A percentile compares a stretch with the other conserved stretches of the same genome.
Evolutionary conservation across 495 filamentous ascomycete species (phyloP).

Genomic region (Staphylotrichum tortipilum): DNA sequence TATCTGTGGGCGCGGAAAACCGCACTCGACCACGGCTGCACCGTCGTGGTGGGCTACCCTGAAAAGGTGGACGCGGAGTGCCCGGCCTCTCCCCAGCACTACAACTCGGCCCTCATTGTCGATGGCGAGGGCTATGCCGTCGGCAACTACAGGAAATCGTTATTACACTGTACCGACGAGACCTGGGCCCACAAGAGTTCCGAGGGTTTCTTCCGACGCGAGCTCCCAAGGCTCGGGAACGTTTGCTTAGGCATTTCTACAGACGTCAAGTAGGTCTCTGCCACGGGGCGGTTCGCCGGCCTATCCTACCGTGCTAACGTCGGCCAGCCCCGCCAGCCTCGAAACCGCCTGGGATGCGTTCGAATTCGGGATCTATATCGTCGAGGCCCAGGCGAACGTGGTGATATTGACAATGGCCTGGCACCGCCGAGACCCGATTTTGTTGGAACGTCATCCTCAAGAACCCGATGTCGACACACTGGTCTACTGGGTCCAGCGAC

Average conservation of each 20-base stretch:
- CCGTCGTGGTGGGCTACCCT: constrained; percentile 80
- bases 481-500: constrained; percentile 76
- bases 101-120: constrained; percentile 78
- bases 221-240: constrained; percentile 42
- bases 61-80: constrained; percentile 50
- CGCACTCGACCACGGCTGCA: constrained; percentile 62
- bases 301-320: background rate
- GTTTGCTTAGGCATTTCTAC: constrained; percentile 76
- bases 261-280: constrained; percentile 52
- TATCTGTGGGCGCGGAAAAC: constrained; percentile 70
- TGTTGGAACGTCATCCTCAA: constrained; percentile 31
- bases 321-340: constrained; percentile 59
- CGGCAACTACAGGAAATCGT: constrained; percentile 77
- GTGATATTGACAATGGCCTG: constrained; percentile 88
- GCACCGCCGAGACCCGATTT: constrained; percentile 47
- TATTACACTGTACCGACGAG: constrained; percentile 65
- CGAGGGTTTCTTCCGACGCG: constrained; percentile 48
- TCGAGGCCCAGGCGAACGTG: constrained; percentile 55
- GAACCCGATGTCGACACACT: constrained; percentile 73
- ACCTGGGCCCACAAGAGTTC: constrained; percentile 69
- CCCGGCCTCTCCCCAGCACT: constrained; percentile 47
- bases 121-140: constrained; percentile 60
- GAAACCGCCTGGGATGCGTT: constrained; percentile 65
- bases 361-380: constrained; percentile 72
- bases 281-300: background rate